Percentiles rank a stretch among this genome's conserved stretches.
Evolutionary conservation across 257 asterid genomes (phyloP).

Genomic region (Plantago major): DNA sequence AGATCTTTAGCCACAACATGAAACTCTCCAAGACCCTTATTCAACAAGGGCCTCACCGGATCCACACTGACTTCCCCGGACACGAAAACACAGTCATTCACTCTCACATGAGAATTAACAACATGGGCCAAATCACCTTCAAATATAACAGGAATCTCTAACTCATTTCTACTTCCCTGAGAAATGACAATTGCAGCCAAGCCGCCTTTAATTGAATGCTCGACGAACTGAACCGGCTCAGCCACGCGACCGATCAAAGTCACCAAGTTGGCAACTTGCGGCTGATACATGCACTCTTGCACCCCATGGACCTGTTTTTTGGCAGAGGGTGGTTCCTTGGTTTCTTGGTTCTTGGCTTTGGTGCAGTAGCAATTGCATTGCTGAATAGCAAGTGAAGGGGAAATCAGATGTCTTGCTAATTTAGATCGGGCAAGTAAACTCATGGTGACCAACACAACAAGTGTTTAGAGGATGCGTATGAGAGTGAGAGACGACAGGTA

Average conservation of each 20-base stretch:
- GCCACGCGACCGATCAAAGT: slow-evolving; percentile 61
- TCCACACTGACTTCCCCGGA: slow-evolving; percentile 62
- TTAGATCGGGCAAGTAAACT: too few species aligned
- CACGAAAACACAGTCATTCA: slow-evolving; percentile 56
- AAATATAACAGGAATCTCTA: slow-evolving; percentile 59
- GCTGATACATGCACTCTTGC: too few species aligned
- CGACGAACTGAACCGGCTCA: slow-evolving; percentile 52
- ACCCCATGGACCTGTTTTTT: too few species aligned
- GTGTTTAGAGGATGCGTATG: too few species aligned
- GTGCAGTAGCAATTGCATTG: too few species aligned
- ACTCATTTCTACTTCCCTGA: slow-evolving; percentile 21
- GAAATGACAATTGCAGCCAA: slow-evolving; percentile 53
- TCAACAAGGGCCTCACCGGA: slow-evolving; percentile 28
- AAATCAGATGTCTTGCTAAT: too few species aligned
- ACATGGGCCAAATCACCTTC: slow-evolving; percentile 73
- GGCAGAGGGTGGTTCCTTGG: too few species aligned
- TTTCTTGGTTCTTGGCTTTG: too few species aligned
- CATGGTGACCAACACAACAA: too few species aligned
- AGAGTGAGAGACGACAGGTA: too few species aligned
- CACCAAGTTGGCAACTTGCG: slow-evolving; percentile 53
- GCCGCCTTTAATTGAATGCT: background rate
- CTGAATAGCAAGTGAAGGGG: too few species aligned
- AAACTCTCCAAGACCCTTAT: slow-evolving; percentile 41
- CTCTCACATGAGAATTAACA: slow-evolving; percentile 62
- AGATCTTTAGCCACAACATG: slow-evolving; percentile 63